Percentiles rank a stretch among this genome's conserved stretches.
Evolutionary conservation across 1,139 yeast genomes (phyloP).

Genomic region (Hyphopichia fennica): DNA sequence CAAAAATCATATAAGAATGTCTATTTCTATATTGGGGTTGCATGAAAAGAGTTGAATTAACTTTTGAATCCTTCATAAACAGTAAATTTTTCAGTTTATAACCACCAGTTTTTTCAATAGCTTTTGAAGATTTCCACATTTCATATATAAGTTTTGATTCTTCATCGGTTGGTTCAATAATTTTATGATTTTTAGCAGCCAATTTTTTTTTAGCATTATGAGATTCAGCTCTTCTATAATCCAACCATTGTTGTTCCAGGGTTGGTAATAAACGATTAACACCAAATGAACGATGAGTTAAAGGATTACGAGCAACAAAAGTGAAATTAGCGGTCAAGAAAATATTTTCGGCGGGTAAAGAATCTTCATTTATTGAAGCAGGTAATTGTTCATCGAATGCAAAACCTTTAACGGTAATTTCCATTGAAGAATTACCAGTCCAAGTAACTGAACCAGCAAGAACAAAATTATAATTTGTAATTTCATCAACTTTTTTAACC

Average conservation of each 20-base stretch:
- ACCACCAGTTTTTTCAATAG: slow-evolving; percentile 26
- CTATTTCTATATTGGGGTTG: slow-evolving; percentile 95
- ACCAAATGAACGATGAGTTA: slow-evolving; percentile 82
- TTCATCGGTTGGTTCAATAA: slow-evolving; percentile 67
- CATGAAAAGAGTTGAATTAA: slow-evolving; percentile 80
- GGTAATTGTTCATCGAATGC: slow-evolving; percentile 59
- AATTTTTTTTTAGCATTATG: slow-evolving; percentile 83
- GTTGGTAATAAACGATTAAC: slow-evolving; percentile 77
- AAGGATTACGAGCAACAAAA: slow-evolving; percentile 91
- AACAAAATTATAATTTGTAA: slow-evolving; percentile 71
- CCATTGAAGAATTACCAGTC: slow-evolving; percentile 96
- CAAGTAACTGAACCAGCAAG: slow-evolving; percentile 88
- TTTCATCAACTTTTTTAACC: slow-evolving; percentile 81
- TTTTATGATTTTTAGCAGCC: slow-evolving; percentile 62
- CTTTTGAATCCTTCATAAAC: slow-evolving; percentile 70
- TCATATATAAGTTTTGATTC: slow-evolving; percentile 76
- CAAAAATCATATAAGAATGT: slow-evolving; percentile 91
- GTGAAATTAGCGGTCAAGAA: slow-evolving; percentile 90
- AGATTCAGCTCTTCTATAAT: slow-evolving; percentile 84
- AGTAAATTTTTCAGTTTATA: slow-evolving; percentile 47
- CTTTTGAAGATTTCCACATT: slow-evolving; percentile 67
- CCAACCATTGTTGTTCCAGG: slow-evolving; percentile 73
- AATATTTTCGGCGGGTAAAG: slow-evolving; percentile 44
- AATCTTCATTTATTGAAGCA: slow-evolving; percentile 44
- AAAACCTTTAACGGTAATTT: slow-evolving; percentile 85